These are phyloP conservation scores for Aspergillus sp. DNA, from an alignment of 2,329 filamentous ascomycete species.

Conservation along the genomic window DNA sequence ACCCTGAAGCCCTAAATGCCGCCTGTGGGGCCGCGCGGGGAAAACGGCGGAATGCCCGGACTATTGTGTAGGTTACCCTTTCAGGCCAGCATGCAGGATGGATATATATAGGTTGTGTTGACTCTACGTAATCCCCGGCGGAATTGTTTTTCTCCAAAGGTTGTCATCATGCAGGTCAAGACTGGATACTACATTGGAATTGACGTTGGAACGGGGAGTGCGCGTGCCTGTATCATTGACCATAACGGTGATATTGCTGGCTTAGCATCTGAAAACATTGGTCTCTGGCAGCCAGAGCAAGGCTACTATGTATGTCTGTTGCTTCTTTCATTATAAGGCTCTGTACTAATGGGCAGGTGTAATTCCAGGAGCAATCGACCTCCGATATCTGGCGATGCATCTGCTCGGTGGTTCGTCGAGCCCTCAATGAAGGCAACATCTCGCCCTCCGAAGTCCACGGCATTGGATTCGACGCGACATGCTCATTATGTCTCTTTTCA, in stretches of 20 bases:
- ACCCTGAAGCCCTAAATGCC: not conserved
- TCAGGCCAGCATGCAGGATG: not conserved
- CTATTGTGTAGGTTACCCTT: not conserved
- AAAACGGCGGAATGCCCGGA: not conserved
- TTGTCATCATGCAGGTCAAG: not conserved
- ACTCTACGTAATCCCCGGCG: too few relatives aligned
- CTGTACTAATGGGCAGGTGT: not conserved
- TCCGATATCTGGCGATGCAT: slow-evolving; percentile 91
- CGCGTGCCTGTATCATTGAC: slow-evolving; percentile 87
- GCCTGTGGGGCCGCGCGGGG: not conserved
- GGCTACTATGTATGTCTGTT: slow-evolving; percentile 55
- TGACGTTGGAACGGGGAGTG: slow-evolving; percentile 88
- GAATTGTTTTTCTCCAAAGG: too few relatives aligned
- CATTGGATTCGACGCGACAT: slow-evolving; percentile 91
- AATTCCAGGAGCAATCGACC: slow-evolving; percentile 79
- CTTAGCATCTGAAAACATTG: slow-evolving; percentile 61
- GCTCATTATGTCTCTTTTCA: slow-evolving; percentile 83
- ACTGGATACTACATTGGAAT: slow-evolving; percentile 60
- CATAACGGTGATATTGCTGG: slow-evolving; percentile 70
- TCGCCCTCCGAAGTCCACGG: slow-evolving; percentile 54
- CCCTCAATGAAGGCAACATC: not conserved
- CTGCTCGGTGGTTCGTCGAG: slow-evolving; percentile 64
- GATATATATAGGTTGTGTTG: not conserved
- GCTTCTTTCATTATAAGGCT: not conserved
- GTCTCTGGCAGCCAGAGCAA: slow-evolving; percentile 64